A percentile compares a stretch with the other conserved stretches of the same genome.
Conservation (phyloP, 805 yeast species). For the Millerozyma acaciae region DNA sequence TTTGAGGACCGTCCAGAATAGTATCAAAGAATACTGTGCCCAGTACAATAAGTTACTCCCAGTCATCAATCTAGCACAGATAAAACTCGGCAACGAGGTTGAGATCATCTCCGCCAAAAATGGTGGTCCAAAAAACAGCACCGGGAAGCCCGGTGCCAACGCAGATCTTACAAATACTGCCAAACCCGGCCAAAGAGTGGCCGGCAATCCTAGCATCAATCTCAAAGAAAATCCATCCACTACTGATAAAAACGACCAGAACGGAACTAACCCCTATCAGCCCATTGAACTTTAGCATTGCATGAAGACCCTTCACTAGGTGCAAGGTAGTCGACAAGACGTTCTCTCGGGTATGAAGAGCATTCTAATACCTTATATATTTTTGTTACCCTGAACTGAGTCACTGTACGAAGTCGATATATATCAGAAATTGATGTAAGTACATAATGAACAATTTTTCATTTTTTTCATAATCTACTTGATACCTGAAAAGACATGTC, state of each 20-base stretch:
- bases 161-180: too few species aligned
- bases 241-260: constrained; percentile 2
- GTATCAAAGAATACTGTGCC: constrained; percentile 40
- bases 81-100: constrained; percentile 47
- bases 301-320: too few species aligned
- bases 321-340: too few species aligned
- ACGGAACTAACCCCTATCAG: constrained; percentile 7
- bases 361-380: constrained; percentile 1
- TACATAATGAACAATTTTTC: neutral
- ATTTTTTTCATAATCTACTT: constrained; percentile 1
- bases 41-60: constrained; percentile 47
- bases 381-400: constrained; percentile 30
- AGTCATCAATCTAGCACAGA: constrained; percentile 47
- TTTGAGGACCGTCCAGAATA: constrained; percentile 34
- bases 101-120: constrained; percentile 36
- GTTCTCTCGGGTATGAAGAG: too few species aligned
- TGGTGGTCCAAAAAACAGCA: too few species aligned
- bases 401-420: constrained; percentile 8
- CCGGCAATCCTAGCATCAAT: neutral
- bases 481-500: constrained; percentile 37
- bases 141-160: constrained; percentile 5
- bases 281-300: constrained; percentile 12
- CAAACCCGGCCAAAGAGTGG: neutral
- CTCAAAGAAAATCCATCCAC: neutral
- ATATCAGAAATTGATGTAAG: neutral